Percentiles rank a stretch among this genome's conserved stretches.
phyloP scores from a whole-genome alignment of 1,284 basidiomycete genomes.

The Papiliotrema laurentii region DNA sequence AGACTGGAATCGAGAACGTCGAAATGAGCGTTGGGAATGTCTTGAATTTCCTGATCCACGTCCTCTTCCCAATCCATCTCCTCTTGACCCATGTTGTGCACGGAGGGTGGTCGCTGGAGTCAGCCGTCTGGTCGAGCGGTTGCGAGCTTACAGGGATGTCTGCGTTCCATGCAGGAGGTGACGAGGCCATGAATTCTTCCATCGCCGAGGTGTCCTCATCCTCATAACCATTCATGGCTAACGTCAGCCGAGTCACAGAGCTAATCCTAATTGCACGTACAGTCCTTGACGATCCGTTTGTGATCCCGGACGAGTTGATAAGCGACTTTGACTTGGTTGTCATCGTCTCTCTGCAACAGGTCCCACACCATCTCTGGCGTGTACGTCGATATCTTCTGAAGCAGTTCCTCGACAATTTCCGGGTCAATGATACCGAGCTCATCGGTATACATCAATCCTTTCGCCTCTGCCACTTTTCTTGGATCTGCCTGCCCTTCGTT shows the following conservation, averaged over 20 bases:
- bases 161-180: constrained; percentile 53
- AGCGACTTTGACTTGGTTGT: constrained; percentile 94
- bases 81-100: constrained; percentile 44
- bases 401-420: constrained; percentile 78
- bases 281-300: constrained; percentile 73
- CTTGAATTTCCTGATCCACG: constrained; percentile 52
- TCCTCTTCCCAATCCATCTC: constrained; percentile 60
- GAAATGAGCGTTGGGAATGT: constrained; percentile 59
- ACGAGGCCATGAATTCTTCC: constrained; percentile 52
- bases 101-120: constrained; percentile 11
- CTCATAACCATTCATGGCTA: constrained; percentile 32
- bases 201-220: constrained; percentile 48
- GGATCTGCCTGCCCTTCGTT: constrained; percentile 44
- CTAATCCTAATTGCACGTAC: constrained; percentile 38
- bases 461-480: constrained; percentile 40
- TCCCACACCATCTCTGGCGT: constrained; percentile 80
- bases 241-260: not conserved
- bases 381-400: constrained; percentile 68
- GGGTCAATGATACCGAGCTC: constrained; percentile 82
- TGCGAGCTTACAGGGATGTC: constrained; percentile 33
- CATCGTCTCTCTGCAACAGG: constrained; percentile 74
- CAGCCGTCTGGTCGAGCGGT: constrained; percentile 2
- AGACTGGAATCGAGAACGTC: constrained; percentile 79
- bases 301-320: constrained; percentile 92
- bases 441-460: constrained; percentile 47